Evolutionary conservation across 78 protist genomes (phyloP).

Genomic region (Dictyostelium discoideum): DNA sequence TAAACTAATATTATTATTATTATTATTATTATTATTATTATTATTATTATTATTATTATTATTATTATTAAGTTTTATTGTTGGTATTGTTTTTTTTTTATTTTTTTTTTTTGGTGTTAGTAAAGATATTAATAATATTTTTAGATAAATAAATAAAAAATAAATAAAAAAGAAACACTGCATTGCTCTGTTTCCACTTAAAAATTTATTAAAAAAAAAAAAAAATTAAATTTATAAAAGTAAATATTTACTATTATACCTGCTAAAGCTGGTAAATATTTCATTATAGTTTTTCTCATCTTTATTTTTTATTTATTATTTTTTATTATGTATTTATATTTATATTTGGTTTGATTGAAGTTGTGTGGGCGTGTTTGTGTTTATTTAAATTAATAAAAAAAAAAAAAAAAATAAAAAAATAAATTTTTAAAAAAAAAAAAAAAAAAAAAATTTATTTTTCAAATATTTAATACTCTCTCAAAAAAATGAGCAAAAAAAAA

Average conservation of each 20-base stretch:
- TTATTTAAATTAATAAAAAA: not conserved
- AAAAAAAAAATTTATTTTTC: not conserved
- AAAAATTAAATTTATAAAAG: not conserved
- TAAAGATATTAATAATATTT: too few relatives aligned
- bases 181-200: too few relatives aligned
- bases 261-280: constrained; percentile 25
- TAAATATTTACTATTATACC: constrained; percentile 3
- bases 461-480: not conserved
- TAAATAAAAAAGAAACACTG: too few relatives aligned
- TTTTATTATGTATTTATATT: not conserved
- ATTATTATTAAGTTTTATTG: not conserved
- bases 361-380: not conserved
- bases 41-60: not conserved
- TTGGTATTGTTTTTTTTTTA: too few relatives aligned
- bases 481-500: not conserved
- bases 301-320: not conserved
- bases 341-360: not conserved
- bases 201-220: too few relatives aligned
- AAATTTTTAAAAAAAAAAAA: not conserved
- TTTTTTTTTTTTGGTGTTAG: too few relatives aligned
- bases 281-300: not conserved
- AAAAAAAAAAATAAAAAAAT: not conserved
- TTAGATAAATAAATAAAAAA: too few relatives aligned
- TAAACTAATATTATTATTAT: constrained; percentile 22
- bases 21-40: not conserved